Evolutionary conservation across 805 yeast species (phyloP).

Genomic region (Lachancea lanzarotensis): DNA sequence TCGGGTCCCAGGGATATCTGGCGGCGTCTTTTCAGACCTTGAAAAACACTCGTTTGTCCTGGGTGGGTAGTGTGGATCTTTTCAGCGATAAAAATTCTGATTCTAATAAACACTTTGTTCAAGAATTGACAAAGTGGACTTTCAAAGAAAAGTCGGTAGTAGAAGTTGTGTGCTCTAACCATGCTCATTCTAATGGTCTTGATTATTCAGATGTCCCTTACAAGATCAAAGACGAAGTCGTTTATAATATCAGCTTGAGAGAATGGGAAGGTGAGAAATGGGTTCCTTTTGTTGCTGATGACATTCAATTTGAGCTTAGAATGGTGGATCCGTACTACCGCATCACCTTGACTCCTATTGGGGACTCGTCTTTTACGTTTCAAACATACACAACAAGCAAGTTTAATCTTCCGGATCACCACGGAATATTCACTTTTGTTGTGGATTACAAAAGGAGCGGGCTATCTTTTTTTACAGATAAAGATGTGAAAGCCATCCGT

Average conservation of each 20-base stretch:
- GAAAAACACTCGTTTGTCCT: constrained; percentile 67
- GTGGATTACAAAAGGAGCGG: constrained; percentile 78
- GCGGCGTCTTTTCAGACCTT: constrained; percentile 75
- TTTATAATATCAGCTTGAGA: constrained; percentile 43
- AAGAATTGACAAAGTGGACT: constrained; percentile 58
- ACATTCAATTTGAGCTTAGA: constrained; percentile 74
- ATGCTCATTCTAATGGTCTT: constrained; percentile 42
- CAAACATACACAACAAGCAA: constrained; percentile 47
- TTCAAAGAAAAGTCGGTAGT: constrained; percentile 64
- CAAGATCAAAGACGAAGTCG: constrained; percentile 67
- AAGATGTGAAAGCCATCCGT: constrained; percentile 72
- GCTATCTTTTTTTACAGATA: constrained; percentile 55
- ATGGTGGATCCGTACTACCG: constrained; percentile 96
- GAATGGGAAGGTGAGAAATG: constrained; percentile 53
- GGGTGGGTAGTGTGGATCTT: constrained; percentile 70
- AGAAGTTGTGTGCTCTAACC: constrained; percentile 47
- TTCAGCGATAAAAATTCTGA: constrained; percentile 37
- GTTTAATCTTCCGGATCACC: constrained; percentile 86
- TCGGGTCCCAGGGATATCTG: constrained; percentile 72
- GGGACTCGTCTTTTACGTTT: constrained; percentile 35
- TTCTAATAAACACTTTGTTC: constrained; percentile 35
- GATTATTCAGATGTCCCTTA: constrained; percentile 45
- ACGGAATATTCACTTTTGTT: constrained; percentile 88
- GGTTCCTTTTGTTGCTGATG: constrained; percentile 60
- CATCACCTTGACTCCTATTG: constrained; percentile 47